Evolutionary conservation across 345 rosid genomes (phyloP).

Genomic region (Eutrema heterophyllum): DNA sequence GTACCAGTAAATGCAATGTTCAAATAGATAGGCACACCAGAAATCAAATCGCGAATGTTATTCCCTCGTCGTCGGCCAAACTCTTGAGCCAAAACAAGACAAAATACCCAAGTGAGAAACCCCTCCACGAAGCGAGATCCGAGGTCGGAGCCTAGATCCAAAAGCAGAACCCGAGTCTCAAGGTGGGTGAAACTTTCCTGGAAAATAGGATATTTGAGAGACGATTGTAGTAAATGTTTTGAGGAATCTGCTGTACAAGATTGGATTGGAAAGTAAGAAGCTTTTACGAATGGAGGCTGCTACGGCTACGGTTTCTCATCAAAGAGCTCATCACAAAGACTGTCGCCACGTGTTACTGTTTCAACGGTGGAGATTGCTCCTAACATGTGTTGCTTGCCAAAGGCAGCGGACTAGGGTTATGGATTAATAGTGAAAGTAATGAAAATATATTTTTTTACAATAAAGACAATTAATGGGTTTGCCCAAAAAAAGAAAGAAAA

Average conservation of each 20-base stretch:
- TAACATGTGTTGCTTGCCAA: not conserved
- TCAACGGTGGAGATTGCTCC: constrained; percentile 18
- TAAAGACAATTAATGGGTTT: too few species aligned
- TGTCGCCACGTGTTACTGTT: constrained; percentile 21
- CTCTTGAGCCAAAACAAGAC: not conserved
- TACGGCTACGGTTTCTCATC: constrained; percentile 27
- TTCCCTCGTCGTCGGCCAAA: not conserved
- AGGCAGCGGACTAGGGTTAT: constrained; percentile 22
- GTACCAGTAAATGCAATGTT: not conserved
- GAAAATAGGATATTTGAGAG: not conserved
- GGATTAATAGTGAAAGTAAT: not conserved
- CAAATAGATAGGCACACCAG: not conserved
- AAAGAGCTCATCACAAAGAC: not conserved
- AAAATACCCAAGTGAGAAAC: not conserved
- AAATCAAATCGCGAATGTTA: not conserved
- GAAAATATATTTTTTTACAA: not conserved
- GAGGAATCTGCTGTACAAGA: constrained; percentile 5
- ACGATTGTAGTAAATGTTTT: not conserved
- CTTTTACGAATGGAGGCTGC: constrained; percentile 16
- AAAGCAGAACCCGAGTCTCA: not conserved
- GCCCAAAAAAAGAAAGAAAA: too few species aligned
- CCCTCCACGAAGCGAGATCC: not conserved
- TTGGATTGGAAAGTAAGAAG: not conserved
- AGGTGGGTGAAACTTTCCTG: not conserved
- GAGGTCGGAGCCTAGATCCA: not conserved